Evolutionary conservation across 1,284 basidiomycete genomes (phyloP), one percentile per base, ranked within the genome.

Genomic region (Apiotrichum montevideense): DNA sequence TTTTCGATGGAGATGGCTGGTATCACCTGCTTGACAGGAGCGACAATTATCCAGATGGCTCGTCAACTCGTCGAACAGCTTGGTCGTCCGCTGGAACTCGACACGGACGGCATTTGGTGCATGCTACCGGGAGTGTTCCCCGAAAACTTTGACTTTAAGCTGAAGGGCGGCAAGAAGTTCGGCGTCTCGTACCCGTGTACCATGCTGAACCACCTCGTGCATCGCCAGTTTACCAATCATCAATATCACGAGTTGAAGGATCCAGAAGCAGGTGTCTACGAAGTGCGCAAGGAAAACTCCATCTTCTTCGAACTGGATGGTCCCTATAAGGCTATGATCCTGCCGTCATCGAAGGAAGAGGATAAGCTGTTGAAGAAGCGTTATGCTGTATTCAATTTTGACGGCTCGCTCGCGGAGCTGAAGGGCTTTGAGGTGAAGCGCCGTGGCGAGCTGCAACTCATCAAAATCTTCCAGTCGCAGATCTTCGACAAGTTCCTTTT

Each of bases 1-100:
- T 95, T 98, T 77, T 98, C 94, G 41, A 98, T 99, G 96, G 96
- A 99, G 79, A 99, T 99, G 96, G 96, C 96, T 0, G 96, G 96
- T 21, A 98, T 99, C 67, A 99, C 96, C 8, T 99, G 96, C 79
- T 80, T 98, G 49, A 98, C 96, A 0, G 96, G 96, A n/a, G 94
- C 96, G 6, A 91, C 85, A 4, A 98, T 99, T 78, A 99, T 99
- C 67, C 96, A 99, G 75, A 95, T 98, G 92, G 96, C 96, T n/a
- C 85, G 96, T 40, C 89, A 95, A 62, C 81, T 96, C 13, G 96
- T 99, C 33, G 96, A 98, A 68, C 90, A 96, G 73, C 93, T 99
- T 55, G 96, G 96, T 1, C 85, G 96, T 15, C 96, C 96, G 1
- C 84, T 99, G 53, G 96, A 99, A 72, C 79, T 99, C 63, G 96